These are phyloP conservation scores for Vaucheria bursata DNA, from an alignment of 352 stramenopile genomes.

Conservation along the genomic window DNA sequence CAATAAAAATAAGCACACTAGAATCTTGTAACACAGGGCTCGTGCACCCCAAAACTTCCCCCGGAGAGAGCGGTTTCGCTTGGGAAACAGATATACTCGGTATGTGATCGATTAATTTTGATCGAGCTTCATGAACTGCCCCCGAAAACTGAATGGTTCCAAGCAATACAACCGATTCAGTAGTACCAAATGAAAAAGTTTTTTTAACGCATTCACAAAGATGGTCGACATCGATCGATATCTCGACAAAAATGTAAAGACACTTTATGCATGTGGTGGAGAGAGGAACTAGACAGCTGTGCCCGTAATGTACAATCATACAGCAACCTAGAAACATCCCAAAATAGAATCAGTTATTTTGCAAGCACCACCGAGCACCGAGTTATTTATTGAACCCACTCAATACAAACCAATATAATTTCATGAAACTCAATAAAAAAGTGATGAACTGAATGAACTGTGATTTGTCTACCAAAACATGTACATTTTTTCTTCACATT, in stretches of 20 bases:
- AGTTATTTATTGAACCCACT: no score
- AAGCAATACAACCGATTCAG: conserved; percentile 63
- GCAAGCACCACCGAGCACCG: no score
- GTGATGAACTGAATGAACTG: no score
- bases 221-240: conserved; percentile 93
- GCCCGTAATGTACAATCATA: conserved; percentile 98
- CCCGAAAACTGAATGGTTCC: conserved; percentile 89
- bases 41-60: conserved; percentile 97
- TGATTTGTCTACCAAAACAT: no score
- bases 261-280: conserved; percentile 83
- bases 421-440: no score
- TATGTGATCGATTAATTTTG: conserved; percentile 66
- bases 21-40: conserved; percentile 75
- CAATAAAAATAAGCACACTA: conserved; percentile 92
- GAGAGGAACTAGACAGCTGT: conserved; percentile 96
- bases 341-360: no score
- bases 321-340: no score
- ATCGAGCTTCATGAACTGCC: conserved; percentile 71
- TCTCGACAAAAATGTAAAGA: conserved; percentile 99
- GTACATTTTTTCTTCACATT: conserved; percentile 61
- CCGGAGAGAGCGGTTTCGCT: conserved; percentile 88
- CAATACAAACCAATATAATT: no score
- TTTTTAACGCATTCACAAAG: conserved; percentile 81
- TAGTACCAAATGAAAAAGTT: conserved; percentile 57
- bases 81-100: conserved; percentile 72